A percentile compares a stretch with the other conserved stretches of the same genome.
Conservation (phyloP, 257 asterid species). For the Solanum sitiens region DNA sequence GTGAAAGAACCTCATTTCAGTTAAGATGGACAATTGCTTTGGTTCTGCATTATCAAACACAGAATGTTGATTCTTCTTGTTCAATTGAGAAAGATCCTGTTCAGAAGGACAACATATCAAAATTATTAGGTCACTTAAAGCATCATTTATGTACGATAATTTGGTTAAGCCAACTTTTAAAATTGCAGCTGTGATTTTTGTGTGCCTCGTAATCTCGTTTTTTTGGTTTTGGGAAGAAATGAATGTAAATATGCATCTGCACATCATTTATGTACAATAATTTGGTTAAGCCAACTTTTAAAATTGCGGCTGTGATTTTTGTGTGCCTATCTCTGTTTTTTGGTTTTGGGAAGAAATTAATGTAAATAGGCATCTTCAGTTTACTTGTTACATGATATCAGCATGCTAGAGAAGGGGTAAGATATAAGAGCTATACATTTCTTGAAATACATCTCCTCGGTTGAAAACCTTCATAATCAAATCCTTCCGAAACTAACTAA, state of each 20-base stretch:
- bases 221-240: background rate
- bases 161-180: background rate
- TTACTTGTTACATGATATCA: background rate
- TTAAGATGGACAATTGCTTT: slow-evolving; percentile 36
- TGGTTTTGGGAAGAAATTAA: background rate
- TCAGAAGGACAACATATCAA: background rate
- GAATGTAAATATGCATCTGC: background rate
- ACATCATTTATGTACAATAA: background rate
- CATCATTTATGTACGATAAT: background rate
- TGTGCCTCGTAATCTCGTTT: background rate
- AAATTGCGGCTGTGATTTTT: background rate
- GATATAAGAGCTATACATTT: background rate
- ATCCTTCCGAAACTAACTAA: background rate
- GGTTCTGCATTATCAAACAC: slow-evolving; percentile 30
- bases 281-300: background rate
- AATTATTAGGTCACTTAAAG: background rate
- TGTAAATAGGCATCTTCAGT: background rate
- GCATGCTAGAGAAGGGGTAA: background rate
- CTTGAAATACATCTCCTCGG: background rate
- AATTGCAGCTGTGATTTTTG: background rate
- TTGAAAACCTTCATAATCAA: background rate
- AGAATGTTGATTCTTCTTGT: slow-evolving; percentile 30
- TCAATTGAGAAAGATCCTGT: slow-evolving; percentile 23
- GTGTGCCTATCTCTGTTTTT: background rate
- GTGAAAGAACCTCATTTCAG: slow-evolving; percentile 57